Conservation (phyloP, 2,329 filamentous ascomycete genomes). For the Mollisiaceae sp. region DNA sequence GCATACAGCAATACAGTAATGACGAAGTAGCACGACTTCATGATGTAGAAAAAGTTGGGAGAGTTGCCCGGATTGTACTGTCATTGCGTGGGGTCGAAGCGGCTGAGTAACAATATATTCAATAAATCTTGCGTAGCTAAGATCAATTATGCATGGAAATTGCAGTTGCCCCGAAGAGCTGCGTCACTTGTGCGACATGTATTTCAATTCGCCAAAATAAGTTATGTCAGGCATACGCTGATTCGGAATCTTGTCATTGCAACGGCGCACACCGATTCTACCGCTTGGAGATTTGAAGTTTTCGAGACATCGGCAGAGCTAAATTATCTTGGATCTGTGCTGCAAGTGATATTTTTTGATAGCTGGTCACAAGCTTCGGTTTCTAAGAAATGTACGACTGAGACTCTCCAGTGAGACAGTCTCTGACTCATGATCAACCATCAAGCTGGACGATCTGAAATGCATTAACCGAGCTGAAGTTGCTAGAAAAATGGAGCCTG, state of each 20-base stretch:
- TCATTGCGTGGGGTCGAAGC: background rate
- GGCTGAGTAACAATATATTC: background rate
- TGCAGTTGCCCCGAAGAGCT: background rate
- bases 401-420: no score
- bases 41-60: background rate
- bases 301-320: background rate
- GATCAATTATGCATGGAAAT: background rate
- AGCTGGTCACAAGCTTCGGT: no score
- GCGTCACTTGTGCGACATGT: background rate
- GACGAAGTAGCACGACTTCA: no score
- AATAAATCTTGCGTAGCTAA: background rate
- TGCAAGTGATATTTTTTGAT: no score
- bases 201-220: background rate
- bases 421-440: no score
- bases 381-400: no score
- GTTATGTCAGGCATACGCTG: background rate
- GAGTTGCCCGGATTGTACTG: background rate
- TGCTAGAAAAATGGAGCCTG: no score
- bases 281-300: background rate
- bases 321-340: background rate
- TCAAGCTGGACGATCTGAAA: no score
- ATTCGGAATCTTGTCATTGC: background rate
- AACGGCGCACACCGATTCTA: background rate
- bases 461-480: no score
- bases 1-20: background rate